Evolutionary conservation across 495 filamentous ascomycete species (phyloP).

Genomic region (Tuber umbilicatum): DNA sequence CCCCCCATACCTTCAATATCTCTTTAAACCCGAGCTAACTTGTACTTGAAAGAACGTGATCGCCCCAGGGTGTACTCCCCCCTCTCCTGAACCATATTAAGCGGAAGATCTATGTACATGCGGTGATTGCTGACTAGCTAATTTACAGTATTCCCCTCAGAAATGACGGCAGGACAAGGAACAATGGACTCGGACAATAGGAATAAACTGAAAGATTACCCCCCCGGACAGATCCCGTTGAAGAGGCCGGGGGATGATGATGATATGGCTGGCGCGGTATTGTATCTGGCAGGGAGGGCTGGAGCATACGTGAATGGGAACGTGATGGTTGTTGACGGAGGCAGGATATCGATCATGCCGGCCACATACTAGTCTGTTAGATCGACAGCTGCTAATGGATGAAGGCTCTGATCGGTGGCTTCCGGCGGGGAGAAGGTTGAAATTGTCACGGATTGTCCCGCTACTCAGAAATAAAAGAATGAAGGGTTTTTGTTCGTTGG

Average conservation of each 20-base stretch:
- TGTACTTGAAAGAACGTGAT: conserved; percentile 51
- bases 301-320: conserved; percentile 52
- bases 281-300: conserved; percentile 50
- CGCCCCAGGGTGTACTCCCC: conserved; percentile 48
- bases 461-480: not conserved
- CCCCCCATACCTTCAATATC: conserved; percentile 48
- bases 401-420: not conserved
- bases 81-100: conserved; percentile 45
- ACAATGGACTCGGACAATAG: conserved; percentile 48
- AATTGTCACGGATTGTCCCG: not conserved
- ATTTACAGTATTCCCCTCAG: conserved; percentile 46
- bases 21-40: conserved; percentile 46
- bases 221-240: conserved; percentile 22
- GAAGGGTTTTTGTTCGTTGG: no score
- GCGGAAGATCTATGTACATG: conserved; percentile 46
- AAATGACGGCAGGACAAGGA: conserved; percentile 49
- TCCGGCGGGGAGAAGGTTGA: not conserved
- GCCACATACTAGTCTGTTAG: conserved; percentile 14
- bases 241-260: conserved; percentile 47
- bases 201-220: conserved; percentile 33
- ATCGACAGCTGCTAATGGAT: not conserved
- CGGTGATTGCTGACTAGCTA: conserved; percentile 45
- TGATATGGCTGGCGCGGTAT: conserved; percentile 52
- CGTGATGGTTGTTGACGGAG: conserved; percentile 50
- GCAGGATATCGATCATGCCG: conserved; percentile 36